Conservation (phyloP, 192 early-diverging fungal genomes). For the Entrophospora sp. region DNA sequence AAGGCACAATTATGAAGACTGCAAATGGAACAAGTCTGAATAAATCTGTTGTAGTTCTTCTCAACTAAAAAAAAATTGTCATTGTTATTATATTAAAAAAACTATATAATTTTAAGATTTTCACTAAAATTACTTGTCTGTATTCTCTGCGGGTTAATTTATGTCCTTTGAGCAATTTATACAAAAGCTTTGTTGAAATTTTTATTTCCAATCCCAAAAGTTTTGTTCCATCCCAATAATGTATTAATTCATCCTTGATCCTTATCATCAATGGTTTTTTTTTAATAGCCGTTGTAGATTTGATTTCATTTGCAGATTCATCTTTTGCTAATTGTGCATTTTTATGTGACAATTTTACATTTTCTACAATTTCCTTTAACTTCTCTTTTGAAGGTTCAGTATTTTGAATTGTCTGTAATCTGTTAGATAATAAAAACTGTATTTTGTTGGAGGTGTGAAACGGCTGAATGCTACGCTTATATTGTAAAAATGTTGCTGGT, state of each 20-base stretch:
- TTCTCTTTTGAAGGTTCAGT: background rate
- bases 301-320: background rate
- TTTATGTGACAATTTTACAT: background rate
- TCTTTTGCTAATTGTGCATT: conserved; percentile 13
- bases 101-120: no score
- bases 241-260: conserved; percentile 80
- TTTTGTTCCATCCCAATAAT: conserved; percentile 92
- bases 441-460: background rate
- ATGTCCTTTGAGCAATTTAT: conserved; percentile 65
- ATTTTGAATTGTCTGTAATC: background rate
- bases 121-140: conserved; percentile 76
- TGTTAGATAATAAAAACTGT: background rate
- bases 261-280: conserved; percentile 63
- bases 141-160: conserved; percentile 78
- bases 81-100: background rate
- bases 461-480: no score
- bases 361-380: background rate
- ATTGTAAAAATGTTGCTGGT: no score
- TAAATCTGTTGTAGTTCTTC: conserved; percentile 79
- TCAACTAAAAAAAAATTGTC: conserved; percentile 46
- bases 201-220: conserved; percentile 80
- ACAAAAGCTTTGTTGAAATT: conserved; percentile 70
- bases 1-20: conserved; percentile 87
- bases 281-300: background rate
- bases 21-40: conserved; percentile 85